Evolutionary conservation across 179 eudicot species (phyloP), one percentile per base, ranked within the genome.

Genomic region (Silene vulgaris): DNA sequence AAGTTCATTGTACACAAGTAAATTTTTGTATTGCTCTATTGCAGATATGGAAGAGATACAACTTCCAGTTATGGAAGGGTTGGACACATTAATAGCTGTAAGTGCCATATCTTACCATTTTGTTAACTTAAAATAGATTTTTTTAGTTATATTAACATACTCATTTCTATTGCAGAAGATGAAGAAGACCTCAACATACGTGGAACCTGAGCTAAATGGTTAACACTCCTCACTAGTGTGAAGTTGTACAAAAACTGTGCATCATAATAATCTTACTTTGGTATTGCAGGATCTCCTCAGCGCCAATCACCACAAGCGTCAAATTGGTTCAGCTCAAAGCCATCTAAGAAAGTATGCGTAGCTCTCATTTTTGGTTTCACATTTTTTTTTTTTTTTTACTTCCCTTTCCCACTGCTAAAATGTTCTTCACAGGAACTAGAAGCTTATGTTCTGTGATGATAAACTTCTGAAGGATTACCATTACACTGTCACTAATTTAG

Each of bases 11-110:
- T 54, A 35, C 54, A n/a, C 3, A 17, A 37, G 61, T 62, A 54
- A 59, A 35, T 13, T 20, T 45, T 14, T 64, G 29, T 50, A 8
- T 81, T 62, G 16, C 57, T 74, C 20, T 76, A n/a, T 72, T 75
- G 80, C 82, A 86, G 94, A 65, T 68, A 13, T 66, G 67, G 91
- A 85, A 78, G 90, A 88, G 71, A 37, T 84, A 52, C 76, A 79
- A 76, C 92, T 87, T 64, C 98, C 97, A 54, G 64, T 81, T 28
- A 89, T 94, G 94, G 96, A 86, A 80, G 97, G 94, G 65, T 80
- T 94, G 82, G 91, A 89, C 79, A 84, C 79, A 8, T 75, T 90
- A 54, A 32, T 87, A n/a, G 83, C 80, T 67, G 97, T 92, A 85
- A 84, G 94, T 86, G n/a, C 64, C 59, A 54, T 72, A 28, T 43